Conservation (phyloP, 768 basidiomycete genomes). For the Xerocomellus amylosporus region DNA sequence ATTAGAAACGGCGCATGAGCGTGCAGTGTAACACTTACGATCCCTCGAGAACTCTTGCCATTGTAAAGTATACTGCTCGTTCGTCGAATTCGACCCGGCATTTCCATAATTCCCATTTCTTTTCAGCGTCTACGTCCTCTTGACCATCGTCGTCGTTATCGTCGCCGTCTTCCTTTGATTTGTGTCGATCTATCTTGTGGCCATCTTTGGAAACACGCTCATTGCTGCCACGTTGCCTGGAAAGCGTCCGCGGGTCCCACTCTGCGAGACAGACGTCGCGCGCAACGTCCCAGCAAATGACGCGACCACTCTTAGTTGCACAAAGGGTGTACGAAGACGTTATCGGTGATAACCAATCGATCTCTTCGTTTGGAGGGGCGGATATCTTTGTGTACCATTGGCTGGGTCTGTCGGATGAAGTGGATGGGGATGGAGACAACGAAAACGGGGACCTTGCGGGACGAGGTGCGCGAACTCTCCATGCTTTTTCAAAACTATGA, state of each 20-base stretch:
- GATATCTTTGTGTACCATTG: constrained; percentile 69
- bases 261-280: constrained; percentile 59
- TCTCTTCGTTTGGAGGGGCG: constrained; percentile 63
- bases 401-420: constrained; percentile 21
- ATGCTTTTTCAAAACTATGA: constrained; percentile 56
- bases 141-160: constrained; percentile 11
- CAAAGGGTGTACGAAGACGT: constrained; percentile 76
- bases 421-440: constrained; percentile 25
- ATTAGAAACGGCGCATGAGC: constrained; percentile 2
- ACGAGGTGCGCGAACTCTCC: constrained; percentile 56
- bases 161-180: constrained; percentile 8
- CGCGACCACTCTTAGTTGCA: constrained; percentile 71
- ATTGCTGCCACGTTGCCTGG: not conserved
- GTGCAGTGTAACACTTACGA: constrained; percentile 37
- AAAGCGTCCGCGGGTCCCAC: constrained; percentile 53
- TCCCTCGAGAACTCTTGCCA: constrained; percentile 59
- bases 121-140: constrained; percentile 21
- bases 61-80: constrained; percentile 68
- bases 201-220: constrained; percentile 11
- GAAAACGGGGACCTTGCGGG: constrained; percentile 40
- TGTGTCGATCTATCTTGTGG: constrained; percentile 4
- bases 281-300: constrained; percentile 75
- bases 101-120: constrained; percentile 72
- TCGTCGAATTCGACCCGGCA: constrained; percentile 75
- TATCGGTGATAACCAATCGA: constrained; percentile 77